Evolutionary conservation across 2,329 filamentous ascomycete species (phyloP).

Genomic region (Drechslerella dactyloides): DNA sequence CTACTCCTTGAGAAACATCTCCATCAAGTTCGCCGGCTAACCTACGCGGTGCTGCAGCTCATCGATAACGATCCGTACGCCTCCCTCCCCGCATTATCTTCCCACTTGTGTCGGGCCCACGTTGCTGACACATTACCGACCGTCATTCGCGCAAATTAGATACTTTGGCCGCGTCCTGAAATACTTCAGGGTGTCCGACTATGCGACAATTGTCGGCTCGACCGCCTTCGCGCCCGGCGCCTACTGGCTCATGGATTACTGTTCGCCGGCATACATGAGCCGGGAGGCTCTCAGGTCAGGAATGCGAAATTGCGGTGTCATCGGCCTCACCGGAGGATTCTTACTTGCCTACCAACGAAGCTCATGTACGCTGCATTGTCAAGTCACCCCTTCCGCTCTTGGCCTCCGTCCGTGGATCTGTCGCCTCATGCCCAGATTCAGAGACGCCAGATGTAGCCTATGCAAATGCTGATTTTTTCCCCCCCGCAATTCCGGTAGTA

Average conservation of each 20-base stretch:
- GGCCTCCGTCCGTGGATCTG: not conserved
- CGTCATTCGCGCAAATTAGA: constrained; percentile 62
- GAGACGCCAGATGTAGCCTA: constrained; percentile 13
- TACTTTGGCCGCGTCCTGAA: constrained; percentile 88
- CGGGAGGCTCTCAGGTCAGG: constrained; percentile 80
- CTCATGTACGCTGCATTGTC: constrained; percentile 16
- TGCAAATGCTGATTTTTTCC: constrained; percentile 6
- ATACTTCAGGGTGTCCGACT: constrained; percentile 88
- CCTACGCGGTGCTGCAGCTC: constrained; percentile 67
- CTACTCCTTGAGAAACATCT: constrained; percentile 5
- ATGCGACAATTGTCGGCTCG: constrained; percentile 68
- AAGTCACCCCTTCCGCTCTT: constrained; percentile 7
- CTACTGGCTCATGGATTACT: constrained; percentile 79
- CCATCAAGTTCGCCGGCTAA: not conserved
- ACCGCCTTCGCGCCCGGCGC: constrained; percentile 75
- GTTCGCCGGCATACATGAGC: constrained; percentile 83
- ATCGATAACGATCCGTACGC: constrained; percentile 98
- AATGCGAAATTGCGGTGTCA: constrained; percentile 76
- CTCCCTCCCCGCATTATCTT: constrained; percentile 52
- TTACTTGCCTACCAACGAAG: constrained; percentile 60
- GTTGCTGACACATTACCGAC: constrained; percentile 7
- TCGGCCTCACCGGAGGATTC: constrained; percentile 80
- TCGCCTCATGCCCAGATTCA: not conserved
- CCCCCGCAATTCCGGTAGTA: constrained; percentile 67
- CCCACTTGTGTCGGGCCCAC: not conserved